Evolutionary conservation across 1,284 basidiomycete species (phyloP).

Genomic region (Puccinia horiana): DNA sequence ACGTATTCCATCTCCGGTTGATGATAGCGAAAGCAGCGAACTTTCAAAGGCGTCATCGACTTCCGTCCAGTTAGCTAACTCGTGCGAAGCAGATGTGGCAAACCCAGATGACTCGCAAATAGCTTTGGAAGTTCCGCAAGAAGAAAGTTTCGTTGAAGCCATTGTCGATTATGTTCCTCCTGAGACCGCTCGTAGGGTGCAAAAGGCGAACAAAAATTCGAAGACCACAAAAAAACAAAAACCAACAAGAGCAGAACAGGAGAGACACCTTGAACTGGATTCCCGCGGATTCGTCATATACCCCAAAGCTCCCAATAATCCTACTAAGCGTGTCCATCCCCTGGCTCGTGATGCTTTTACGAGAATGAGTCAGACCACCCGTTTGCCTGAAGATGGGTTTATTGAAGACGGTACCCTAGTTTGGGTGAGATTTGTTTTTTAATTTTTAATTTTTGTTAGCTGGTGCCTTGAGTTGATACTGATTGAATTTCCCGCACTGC

Average conservation of each 20-base stretch:
- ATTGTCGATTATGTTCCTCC: background rate
- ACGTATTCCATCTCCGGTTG: background rate
- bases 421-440: conserved; percentile 40
- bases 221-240: conserved; percentile 14
- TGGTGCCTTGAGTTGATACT: background rate
- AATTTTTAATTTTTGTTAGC: background rate
- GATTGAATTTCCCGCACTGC: background rate
- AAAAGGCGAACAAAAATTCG: conserved; percentile 17
- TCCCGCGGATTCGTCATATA: conserved; percentile 41
- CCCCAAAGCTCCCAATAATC: conserved; percentile 36
- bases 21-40: conserved; percentile 40
- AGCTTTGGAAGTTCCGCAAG: background rate
- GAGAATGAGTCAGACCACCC: conserved; percentile 43
- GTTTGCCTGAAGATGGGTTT: conserved; percentile 37
- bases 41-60: conserved; percentile 42
- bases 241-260: conserved; percentile 17
- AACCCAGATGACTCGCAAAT: background rate
- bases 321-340: conserved; percentile 32
- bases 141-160: background rate
- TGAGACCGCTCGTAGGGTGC: background rate
- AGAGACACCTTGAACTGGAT: conserved; percentile 39
- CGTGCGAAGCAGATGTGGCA: background rate
- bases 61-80: background rate
- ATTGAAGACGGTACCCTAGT: conserved; percentile 47
- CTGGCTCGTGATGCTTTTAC: conserved; percentile 38